Evolutionary conservation across 2,329 filamentous ascomycete genomes (phyloP), one percentile per base, ranked within the genome.

Genomic region (Fusarium algeriense): DNA sequence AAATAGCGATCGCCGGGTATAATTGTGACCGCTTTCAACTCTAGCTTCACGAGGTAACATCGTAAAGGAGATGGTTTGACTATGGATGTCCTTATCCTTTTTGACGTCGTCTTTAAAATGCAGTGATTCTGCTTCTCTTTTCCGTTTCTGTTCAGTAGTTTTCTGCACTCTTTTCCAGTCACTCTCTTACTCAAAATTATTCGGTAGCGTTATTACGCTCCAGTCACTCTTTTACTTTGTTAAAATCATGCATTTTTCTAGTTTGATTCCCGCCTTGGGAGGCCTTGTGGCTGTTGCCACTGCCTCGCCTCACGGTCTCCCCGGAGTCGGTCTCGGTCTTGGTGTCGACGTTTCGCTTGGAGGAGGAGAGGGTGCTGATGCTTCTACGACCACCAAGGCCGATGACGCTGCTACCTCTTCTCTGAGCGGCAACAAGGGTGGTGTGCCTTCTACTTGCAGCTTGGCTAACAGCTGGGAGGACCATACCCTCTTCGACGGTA

Each of bases 191-290:
- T 34, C 38, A 34, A 26, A 44, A 14, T 28, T 34, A 26, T 67
- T 65, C 35, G 70, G 70, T 60, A 49, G 57, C 66, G 45, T 32
- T 62, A 54, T 52, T 7, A 58, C 61, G 65, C 70, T 73, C 70
- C 53, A 73, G 70, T 73, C 70, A 73, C 53, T 73, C 70, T 44
- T 65, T 73, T 71, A 61, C 23, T 60, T 65, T 71, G 54, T 68
- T 70, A 30, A 52, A 28, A 35, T 30, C 30, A 56, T 73, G 70
- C 67, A 58, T 43, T 71, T 68, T 30, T 71, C 70, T 43, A 62
- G 35, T 55, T 34, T 73, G 35, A 53, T 73, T 66, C 62, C 69
- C 26, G 28, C 58, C 23, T 19, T 73, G 45, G 61, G 61, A 45
- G 70, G 70, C 20, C 70, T 73, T n/a, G 64, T 71, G 70, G 67